Evolutionary conservation across 2,329 filamentous ascomycete genomes (phyloP).

Genomic region (Ophiostoma perfectum): DNA sequence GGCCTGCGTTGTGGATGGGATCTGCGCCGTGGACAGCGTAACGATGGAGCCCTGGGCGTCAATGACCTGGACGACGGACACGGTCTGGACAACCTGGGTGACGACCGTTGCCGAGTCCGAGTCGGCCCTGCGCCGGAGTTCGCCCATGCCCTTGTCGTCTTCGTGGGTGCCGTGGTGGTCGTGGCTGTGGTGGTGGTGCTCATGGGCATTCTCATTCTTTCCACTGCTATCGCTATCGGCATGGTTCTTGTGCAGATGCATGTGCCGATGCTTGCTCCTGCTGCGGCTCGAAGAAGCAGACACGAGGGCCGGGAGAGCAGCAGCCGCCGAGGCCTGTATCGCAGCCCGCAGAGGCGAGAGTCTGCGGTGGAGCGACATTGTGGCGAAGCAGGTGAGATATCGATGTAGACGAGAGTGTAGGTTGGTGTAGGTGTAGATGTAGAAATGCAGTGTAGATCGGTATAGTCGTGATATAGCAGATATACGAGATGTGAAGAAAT

Average conservation of each 20-base stretch:
- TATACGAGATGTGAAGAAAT: too few relatives aligned
- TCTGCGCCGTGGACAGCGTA: slow-evolving; percentile 40
- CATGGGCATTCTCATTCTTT: not conserved
- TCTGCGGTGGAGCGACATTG: slow-evolving; percentile 32
- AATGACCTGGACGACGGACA: slow-evolving; percentile 51
- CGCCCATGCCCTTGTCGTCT: slow-evolving; percentile 17
- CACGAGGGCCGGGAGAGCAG: not conserved
- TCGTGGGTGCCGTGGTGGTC: not conserved
- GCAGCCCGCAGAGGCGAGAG: slow-evolving; percentile 48
- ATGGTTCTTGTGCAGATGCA: slow-evolving; percentile 25
- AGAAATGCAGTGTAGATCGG: not conserved
- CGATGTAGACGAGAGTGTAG: not conserved
- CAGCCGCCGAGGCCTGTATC: slow-evolving; percentile 30
- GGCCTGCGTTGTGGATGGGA: slow-evolving; percentile 36
- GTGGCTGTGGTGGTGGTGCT: not conserved
- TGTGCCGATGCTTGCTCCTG: slow-evolving; percentile 32
- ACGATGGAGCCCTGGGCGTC: slow-evolving; percentile 45
- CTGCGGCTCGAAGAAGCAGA: slow-evolving; percentile 6
- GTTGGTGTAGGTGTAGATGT: not conserved
- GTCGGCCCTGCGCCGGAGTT: slow-evolving; percentile 30
- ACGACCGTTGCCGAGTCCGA: slow-evolving; percentile 33
- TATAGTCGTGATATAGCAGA: not conserved
- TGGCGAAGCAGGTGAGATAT: not conserved
- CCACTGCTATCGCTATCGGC: slow-evolving; percentile 5
- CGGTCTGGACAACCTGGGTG: slow-evolving; percentile 48